Evolutionary conservation across 1,284 basidiomycete species (phyloP).

Genomic region (Polyporus tsugae): DNA sequence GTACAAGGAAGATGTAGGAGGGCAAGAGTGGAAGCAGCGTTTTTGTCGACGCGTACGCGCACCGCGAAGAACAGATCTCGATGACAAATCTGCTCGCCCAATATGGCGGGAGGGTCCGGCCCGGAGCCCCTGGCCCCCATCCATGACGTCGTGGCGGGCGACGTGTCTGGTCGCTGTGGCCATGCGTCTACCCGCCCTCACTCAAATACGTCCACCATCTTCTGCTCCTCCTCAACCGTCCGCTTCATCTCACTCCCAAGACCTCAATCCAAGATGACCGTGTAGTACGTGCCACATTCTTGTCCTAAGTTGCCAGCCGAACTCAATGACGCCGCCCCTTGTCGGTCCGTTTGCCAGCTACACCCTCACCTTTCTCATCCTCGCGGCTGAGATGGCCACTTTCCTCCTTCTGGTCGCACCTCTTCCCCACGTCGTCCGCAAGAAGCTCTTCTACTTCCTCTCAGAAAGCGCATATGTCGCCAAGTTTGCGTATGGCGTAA

Average conservation of each 20-base stretch:
- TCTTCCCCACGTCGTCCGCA: constrained; percentile 78
- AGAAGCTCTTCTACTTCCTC: constrained; percentile 80
- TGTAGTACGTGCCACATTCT: constrained; percentile 60
- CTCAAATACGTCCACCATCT: constrained; percentile 12
- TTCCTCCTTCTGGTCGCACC: constrained; percentile 82
- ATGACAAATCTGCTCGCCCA: constrained; percentile 26
- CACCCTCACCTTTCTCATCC: constrained; percentile 78
- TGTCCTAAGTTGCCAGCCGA: not conserved
- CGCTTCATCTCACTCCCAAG: constrained; percentile 2
- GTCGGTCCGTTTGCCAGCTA: constrained; percentile 54
- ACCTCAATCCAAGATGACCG: constrained; percentile 59
- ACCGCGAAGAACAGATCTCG: constrained; percentile 33
- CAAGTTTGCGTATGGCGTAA: constrained; percentile 82
- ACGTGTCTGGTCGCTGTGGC: constrained; percentile 28
- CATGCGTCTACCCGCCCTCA: constrained; percentile 9
- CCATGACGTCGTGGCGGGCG: constrained; percentile 31
- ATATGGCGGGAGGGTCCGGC: constrained; percentile 3
- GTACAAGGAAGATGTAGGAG: constrained; percentile 18
- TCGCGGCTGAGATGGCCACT: constrained; percentile 80
- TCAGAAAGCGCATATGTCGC: constrained; percentile 73
- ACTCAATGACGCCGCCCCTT: not conserved
- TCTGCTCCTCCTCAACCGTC: not conserved
- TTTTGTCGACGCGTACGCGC: constrained; percentile 32
- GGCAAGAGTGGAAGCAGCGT: constrained; percentile 7
- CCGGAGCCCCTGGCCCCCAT: too few species aligned